Conservation (phyloP, 2,329 filamentous ascomycete genomes). For the Sphaerostilbella broomeana region DNA sequence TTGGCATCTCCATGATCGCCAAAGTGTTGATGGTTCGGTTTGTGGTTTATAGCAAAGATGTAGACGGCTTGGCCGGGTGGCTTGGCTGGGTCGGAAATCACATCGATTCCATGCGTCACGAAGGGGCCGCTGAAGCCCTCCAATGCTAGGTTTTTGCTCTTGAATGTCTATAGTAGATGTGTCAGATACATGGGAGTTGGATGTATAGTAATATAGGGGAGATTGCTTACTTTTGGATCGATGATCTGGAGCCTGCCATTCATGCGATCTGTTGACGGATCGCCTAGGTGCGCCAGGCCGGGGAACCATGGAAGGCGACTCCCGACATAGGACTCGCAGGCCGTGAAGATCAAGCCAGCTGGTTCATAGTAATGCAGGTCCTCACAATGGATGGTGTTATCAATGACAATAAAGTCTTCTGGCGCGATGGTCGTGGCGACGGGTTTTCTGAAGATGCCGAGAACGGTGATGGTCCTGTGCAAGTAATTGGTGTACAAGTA, state of each 20-base stretch:
- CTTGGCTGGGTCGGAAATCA: constrained; percentile 42
- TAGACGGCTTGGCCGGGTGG: constrained; percentile 40
- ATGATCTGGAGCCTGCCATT: constrained; percentile 46
- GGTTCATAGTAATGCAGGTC: constrained; percentile 50
- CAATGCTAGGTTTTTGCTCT: constrained; percentile 32
- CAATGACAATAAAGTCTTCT: constrained; percentile 35
- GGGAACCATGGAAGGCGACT: constrained; percentile 48
- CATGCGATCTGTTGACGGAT: constrained; percentile 30
- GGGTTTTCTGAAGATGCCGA: constrained; percentile 24
- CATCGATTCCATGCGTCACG: constrained; percentile 54
- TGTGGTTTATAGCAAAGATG: constrained; percentile 55
- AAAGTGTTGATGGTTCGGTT: constrained; percentile 40
- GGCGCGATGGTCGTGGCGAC: constrained; percentile 16
- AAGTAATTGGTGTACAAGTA: constrained; percentile 10
- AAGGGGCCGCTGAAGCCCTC: constrained; percentile 43
- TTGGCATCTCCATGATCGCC: constrained; percentile 17
- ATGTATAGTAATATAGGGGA: background rate
- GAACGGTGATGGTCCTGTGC: constrained; percentile 13
- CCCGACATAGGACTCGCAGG: constrained; percentile 42
- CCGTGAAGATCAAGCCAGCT: constrained; percentile 46
- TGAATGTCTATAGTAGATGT: constrained; percentile 32
- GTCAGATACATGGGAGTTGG: background rate
- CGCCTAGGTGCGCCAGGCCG: constrained; percentile 34
- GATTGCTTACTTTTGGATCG: constrained; percentile 40
- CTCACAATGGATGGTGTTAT: constrained; percentile 51